Base-by-base conservation (phyloP, 768 basidiomycete species). In the Psilocybe cyanescens region DNA sequence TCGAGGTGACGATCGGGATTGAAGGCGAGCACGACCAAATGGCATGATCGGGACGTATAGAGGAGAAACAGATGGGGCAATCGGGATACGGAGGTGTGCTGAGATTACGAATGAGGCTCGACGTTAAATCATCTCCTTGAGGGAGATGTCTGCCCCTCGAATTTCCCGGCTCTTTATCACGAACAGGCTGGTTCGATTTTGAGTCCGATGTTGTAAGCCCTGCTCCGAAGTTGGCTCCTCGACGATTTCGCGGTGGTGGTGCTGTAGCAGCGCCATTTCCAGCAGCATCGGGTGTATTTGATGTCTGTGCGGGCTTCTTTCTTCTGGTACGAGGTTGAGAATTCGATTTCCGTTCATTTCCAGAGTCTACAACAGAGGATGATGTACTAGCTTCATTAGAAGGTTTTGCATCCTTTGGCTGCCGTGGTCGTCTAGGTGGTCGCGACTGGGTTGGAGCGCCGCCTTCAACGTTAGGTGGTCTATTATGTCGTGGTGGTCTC, bases 21-120 rank as follows among this genome's bases (percentile, higher is more conserved):
- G 83, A 80, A 2, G 90, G 88, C 8, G 89, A 87, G 72, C 97
- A 98, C 0, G 92, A 95, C 92, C 95, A 96, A 0, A 89, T 93
- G 3, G 86, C 82, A 58, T 97, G 89, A 3, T 84, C 84, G 2
- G 94, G 94, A 35, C 86, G 84, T 45, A 98, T 87, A 0, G 88
- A 64, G 35, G 83, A 85, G 74, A 95, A 95, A 72, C 97, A 99
- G 65, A 90, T 96, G 17, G 86, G 78, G 66, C 92, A 94, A 68
- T 94, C 92, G 0, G 86, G 83, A 63, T 85, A 91, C 2, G 94
- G 92, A 0, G 88, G 83, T 0, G 83, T 84, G 63, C 85, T 83
- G 30, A 95, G 79, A 4, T 82, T 81, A 28, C 82, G 83, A 16
- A 82, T 90, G 58, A 95, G 84, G 3, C 80, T 83, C 4, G 91